Percentiles rank a stretch among this genome's conserved stretches.
Conservation (phyloP, 2,329 filamentous ascomycete genomes). For the Alternaria gaisen region DNA sequence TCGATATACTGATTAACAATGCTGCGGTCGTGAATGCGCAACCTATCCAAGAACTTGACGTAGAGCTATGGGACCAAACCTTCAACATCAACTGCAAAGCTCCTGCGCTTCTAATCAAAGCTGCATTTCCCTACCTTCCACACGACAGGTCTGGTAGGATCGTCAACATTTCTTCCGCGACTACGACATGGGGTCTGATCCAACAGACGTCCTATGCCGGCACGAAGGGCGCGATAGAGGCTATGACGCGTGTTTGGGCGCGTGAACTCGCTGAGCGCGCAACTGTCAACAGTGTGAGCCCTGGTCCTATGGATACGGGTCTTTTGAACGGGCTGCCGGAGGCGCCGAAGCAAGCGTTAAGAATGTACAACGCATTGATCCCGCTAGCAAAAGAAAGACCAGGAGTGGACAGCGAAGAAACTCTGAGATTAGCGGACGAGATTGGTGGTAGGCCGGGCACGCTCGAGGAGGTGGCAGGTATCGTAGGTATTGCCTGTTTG, state of each 20-base stretch:
- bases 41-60: slow-evolving; percentile 15
- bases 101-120: slow-evolving; percentile 15
- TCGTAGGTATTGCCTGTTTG: slow-evolving; percentile 15
- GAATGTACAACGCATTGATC: slow-evolving; percentile 13
- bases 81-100: slow-evolving; percentile 18
- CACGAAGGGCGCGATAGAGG: slow-evolving; percentile 15
- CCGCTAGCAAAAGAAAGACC: slow-evolving; percentile 11
- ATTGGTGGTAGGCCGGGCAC: slow-evolving; percentile 15
- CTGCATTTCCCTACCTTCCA: slow-evolving; percentile 12
- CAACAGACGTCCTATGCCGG: slow-evolving; percentile 17
- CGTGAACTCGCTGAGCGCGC: slow-evolving; percentile 12
- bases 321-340: slow-evolving; percentile 13
- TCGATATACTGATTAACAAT: slow-evolving; percentile 17
- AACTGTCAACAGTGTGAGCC: slow-evolving; percentile 15
- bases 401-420: slow-evolving; percentile 10
- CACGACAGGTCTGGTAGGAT: slow-evolving; percentile 13
- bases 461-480: slow-evolving; percentile 14
- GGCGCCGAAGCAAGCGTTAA: slow-evolving; percentile 10
- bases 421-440: slow-evolving; percentile 10
- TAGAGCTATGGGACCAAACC: slow-evolving; percentile 14
- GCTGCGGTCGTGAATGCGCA: slow-evolving; percentile 15
- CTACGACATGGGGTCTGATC: slow-evolving; percentile 16
- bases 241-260: slow-evolving; percentile 18
- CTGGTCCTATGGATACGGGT: slow-evolving; percentile 15
- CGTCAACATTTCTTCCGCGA: slow-evolving; percentile 17